Base-by-base conservation (phyloP, 129 eudicot species). In the Ambrosia artemisiifolia region DNA sequence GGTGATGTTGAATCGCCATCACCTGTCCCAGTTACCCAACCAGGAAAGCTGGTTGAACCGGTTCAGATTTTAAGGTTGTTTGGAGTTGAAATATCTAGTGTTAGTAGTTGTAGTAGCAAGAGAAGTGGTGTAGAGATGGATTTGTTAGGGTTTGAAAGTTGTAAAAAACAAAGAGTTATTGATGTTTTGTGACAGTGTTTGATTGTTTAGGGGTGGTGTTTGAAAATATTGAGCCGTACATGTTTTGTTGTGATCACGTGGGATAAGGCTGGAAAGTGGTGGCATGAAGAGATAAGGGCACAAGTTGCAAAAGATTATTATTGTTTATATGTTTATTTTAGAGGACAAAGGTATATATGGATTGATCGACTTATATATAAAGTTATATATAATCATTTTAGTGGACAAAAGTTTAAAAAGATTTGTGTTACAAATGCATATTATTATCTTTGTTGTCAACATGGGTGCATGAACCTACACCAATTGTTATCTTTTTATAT, bases 31-130 rank as follows among this genome's bases (percentile, higher is more conserved):
- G 13, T 62, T 0, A 33, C n/a, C 19, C 56, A 20, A n/a, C 65
- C 73, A 3, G 59, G n/a, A 8, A 20, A 75, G 12, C 40, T 38
- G 19, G 69, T 76, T 5, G 63, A 79, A 67, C 85, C 86, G 59
- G 91, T 76, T 69, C 84, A 83, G 84, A 78, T 81, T 82, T 69
- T 91, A 42, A 73, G 97, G 56, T 70, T 91, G n/a, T 91, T 91
- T 32, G 97, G 97, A 18, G 97, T 91, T 57, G 75, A 91, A 72
- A 84, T 91, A 49, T 71, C 71, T 20, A 78, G 84, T 56, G 90
- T 75, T 9, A 78, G 63, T 65, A 47, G 56, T 38, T 84, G 90
- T 49, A 78, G 71, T 11, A 87, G 85, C 17, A 91, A 91, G 40
- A 78, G 95, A 71, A 65, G 71, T 69, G 24, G 17, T 51, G 53